These are phyloP conservation scores for Brassica cretica DNA, from an alignment of 345 rosid genomes.

Conservation along the genomic window DNA sequence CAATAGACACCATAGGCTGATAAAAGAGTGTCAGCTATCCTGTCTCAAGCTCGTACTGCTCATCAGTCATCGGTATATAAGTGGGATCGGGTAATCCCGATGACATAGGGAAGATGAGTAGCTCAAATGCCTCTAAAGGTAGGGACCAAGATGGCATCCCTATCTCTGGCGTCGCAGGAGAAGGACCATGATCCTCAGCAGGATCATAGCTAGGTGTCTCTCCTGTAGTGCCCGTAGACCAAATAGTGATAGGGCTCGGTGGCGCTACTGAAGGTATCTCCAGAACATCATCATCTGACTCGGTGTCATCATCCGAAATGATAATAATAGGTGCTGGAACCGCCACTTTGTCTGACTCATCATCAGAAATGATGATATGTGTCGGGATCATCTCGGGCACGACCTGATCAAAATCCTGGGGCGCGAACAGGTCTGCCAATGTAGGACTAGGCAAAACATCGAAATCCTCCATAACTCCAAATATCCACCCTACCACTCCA, in stretches of 20 bases:
- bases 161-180: neutral
- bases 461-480: neutral
- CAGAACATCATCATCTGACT: neutral
- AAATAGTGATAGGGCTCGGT: neutral
- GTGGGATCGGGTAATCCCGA: too few relatives aligned
- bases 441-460: neutral
- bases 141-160: neutral
- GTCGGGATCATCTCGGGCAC: neutral
- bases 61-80: too few relatives aligned
- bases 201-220: neutral
- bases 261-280: neutral
- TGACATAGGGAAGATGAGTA: too few relatives aligned
- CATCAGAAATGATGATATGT: neutral
- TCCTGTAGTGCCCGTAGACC: neutral
- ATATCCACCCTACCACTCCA: neutral
- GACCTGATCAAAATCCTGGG: neutral
- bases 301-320: neutral
- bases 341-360: too few relatives aligned
- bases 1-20: too few relatives aligned
- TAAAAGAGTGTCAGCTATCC: too few relatives aligned
- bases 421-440: neutral
- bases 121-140: too few relatives aligned
- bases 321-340: too few relatives aligned
- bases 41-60: too few relatives aligned
- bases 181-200: neutral